phyloP scores from a whole-genome alignment of 352 stramenopile genomes.

The Detonula confervacea region DNA sequence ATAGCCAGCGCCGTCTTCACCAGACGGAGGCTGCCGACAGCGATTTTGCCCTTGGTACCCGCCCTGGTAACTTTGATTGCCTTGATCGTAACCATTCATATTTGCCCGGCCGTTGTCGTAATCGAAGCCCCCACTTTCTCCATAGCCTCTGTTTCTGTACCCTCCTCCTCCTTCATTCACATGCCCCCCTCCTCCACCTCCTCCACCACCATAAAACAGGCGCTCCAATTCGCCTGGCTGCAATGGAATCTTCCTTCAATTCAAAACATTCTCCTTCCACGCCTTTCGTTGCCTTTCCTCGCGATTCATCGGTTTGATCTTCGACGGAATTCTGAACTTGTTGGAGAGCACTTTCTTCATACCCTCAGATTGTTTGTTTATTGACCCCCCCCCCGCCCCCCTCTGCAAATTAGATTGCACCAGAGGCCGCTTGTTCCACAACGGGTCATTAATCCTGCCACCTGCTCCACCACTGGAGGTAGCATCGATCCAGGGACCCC shows the following conservation, averaged over 20 bases:
- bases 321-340: constrained; percentile 67
- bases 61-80: too few relatives aligned
- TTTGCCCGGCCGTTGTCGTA: too few relatives aligned
- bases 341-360: constrained; percentile 72
- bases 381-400: background rate
- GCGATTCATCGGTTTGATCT: constrained; percentile 50
- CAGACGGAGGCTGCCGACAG: too few relatives aligned
- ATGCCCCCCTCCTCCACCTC: background rate
- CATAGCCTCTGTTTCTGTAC: too few relatives aligned
- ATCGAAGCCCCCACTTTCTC: too few relatives aligned
- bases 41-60: too few relatives aligned
- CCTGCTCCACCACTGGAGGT: background rate
- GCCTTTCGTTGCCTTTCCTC: constrained; percentile 7
- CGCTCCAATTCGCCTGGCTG: constrained; percentile 78
- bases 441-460: background rate
- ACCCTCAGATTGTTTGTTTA: background rate
- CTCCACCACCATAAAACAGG: constrained; percentile 16
- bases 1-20: too few relatives aligned
- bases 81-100: too few relatives aligned
- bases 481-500: constrained; percentile 65
- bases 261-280: constrained; percentile 8
- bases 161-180: too few relatives aligned
- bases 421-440: constrained; percentile 24
- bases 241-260: constrained; percentile 49
- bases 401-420: background rate